Evolutionary conservation across 805 yeast genomes (phyloP), one percentile per base, ranked within the genome.

Genomic region (Teunomyces cretensis): DNA sequence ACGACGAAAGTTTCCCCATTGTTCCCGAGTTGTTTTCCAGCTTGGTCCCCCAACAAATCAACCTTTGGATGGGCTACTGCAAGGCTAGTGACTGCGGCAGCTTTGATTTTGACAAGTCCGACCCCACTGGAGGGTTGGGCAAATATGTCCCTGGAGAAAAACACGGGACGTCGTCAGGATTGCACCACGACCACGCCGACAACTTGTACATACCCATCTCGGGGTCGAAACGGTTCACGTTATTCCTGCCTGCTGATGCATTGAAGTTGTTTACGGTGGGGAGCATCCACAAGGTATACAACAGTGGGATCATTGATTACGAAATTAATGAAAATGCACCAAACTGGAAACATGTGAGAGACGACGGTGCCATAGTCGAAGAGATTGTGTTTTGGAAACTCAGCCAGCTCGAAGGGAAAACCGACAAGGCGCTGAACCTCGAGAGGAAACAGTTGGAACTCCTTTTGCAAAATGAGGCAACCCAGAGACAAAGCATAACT

Each of bases 161-260:
- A 5, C 32, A 37, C 9, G 85, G 84, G 1, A 70, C 82, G 0
- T 83, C 89, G 0, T 83, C 90, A 1, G 92, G 92, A 0, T 64
- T 86, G 9, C 92, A 86, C 54, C 92, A 86, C 58, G 92, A 86
- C 58, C 91, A 85, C 62, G 88, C 91, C 1, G 91, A 85, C 57
- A 86, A 86, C 55, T 64, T 86, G 30, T 86, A 86, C 57, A 69
- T 85, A 4, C 78, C 86, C 1, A 57, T 80, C 1, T 63, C 72
- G 22, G 94, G 92, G 0, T 57, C 53, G 6, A 86, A 86, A 54
- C 59, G 90, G 48, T 86, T 86, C 60, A 84, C 91, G 0, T 54
- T 86, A 5, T 84, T 75, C 55, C 69, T 83, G 4, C 92, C 94
- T 1, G 65, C 67, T 19, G 86, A 81, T 54, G 88, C 84, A 0